Evolutionary conservation across 495 filamentous ascomycete species (phyloP).

Genomic region (Podospora sp.): DNA sequence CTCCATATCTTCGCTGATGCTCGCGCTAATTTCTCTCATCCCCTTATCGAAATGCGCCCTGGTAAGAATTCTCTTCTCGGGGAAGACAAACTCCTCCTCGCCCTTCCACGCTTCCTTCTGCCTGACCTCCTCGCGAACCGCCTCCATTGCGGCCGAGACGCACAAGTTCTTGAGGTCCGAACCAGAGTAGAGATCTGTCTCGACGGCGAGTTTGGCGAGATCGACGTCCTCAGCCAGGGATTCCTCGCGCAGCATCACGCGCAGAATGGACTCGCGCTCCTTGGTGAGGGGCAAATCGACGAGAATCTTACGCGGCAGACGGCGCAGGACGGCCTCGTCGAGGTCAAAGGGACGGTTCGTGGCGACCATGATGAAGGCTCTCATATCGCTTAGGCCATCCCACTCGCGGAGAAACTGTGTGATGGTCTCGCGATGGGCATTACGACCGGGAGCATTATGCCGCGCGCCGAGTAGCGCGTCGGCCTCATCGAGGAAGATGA

Average conservation of each 20-base stretch:
- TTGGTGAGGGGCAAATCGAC: constrained; percentile 81
- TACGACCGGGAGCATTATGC: constrained; percentile 55
- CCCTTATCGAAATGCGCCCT: constrained; percentile 79
- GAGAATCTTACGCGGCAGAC: constrained; percentile 79
- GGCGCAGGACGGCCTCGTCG: constrained; percentile 88
- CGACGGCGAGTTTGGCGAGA: constrained; percentile 66
- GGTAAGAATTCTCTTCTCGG: constrained; percentile 66
- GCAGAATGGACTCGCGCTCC: constrained; percentile 77
- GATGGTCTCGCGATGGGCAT: constrained; percentile 84
- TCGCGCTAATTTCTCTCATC: constrained; percentile 86
- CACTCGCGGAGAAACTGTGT: constrained; percentile 98
- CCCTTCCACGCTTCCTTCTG: constrained; percentile 46
- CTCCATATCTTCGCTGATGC: constrained; percentile 93
- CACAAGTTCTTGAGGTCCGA: constrained; percentile 92
- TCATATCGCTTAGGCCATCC: constrained; percentile 87
- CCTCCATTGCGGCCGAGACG: constrained; percentile 86
- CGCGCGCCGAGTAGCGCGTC: constrained; percentile 86
- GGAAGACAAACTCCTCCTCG: constrained; percentile 56
- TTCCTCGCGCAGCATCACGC: constrained; percentile 84
- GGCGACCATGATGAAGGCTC: constrained; percentile 98
- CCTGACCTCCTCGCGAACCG: constrained; percentile 72
- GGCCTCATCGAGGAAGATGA: constrained; percentile 97
- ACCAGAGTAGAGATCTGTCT: constrained; percentile 93
- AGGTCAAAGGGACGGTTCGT: constrained; percentile 94
- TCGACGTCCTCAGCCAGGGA: constrained; percentile 67